Percentiles rank a stretch among this genome's conserved stretches.
phyloP scores from a whole-genome alignment of 2,329 filamentous ascomycete species.

The Drechmeria coniospora region DNA sequence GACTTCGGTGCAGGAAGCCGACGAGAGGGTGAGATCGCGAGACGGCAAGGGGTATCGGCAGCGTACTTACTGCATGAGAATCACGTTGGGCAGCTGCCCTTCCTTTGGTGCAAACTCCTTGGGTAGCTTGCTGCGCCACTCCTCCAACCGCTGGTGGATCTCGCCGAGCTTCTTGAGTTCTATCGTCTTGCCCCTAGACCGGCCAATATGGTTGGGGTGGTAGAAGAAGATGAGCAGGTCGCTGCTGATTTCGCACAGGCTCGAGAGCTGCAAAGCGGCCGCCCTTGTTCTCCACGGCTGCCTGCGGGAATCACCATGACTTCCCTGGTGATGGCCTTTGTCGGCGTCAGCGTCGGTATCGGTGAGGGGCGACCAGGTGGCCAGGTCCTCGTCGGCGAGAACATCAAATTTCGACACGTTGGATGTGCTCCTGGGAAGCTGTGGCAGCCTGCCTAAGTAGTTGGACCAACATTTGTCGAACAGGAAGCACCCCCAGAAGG shows the following conservation, averaged over 20 bases:
- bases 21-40: too few relatives aligned
- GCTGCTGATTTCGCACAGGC: constrained; percentile 83
- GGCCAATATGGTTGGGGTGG: constrained; percentile 54
- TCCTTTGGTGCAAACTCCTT: constrained; percentile 80
- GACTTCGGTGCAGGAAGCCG: too few relatives aligned
- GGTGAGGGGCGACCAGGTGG: constrained; percentile 76
- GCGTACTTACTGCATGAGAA: constrained; percentile 70
- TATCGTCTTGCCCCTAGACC: constrained; percentile 55
- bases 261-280: constrained; percentile 65
- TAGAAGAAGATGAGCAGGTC: constrained; percentile 86
- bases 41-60: too few relatives aligned
- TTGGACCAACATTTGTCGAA: constrained; percentile 99
- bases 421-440: constrained; percentile 63
- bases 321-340: too few relatives aligned
- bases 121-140: constrained; percentile 74
- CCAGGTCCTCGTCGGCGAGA: constrained; percentile 74
- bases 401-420: constrained; percentile 83
- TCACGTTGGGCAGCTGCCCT: constrained; percentile 71
- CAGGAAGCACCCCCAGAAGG: constrained; percentile 96
- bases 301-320: constrained; percentile 53
- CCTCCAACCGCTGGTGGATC: constrained; percentile 75
- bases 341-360: too few relatives aligned
- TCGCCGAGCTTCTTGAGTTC: constrained; percentile 90
- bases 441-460: constrained; percentile 81
- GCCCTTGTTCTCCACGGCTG: constrained; percentile 76